These are phyloP conservation scores for Begonia peltatifolia DNA, from an alignment of 306 rosid species.

Conservation along the genomic window DNA sequence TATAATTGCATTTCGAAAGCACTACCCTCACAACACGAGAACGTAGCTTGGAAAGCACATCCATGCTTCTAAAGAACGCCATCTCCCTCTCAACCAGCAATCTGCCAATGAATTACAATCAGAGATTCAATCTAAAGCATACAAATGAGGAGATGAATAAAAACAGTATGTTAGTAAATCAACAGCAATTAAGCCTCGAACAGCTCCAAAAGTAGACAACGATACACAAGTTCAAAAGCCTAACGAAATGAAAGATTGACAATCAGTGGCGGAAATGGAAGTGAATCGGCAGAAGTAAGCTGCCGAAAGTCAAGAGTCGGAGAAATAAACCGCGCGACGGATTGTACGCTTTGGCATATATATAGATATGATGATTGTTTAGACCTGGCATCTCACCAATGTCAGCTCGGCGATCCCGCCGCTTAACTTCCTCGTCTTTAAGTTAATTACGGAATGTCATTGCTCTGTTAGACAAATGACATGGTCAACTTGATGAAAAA, in stretches of 20 bases:
- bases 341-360: not conserved
- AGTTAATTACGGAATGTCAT: no score
- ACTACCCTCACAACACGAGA: conserved; percentile 50
- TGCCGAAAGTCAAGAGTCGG: not conserved
- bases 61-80: conserved; percentile 52
- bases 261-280: not conserved
- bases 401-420: no score
- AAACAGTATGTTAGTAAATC: not conserved
- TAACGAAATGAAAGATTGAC: not conserved
- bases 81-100: conserved; percentile 8
- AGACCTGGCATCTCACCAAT: no score
- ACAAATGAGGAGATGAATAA: no score
- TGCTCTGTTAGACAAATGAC: no score
- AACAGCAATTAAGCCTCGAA: not conserved
- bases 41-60: conserved; percentile 69
- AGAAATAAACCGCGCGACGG: not conserved
- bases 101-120: conserved; percentile 1
- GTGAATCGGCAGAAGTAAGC: not conserved
- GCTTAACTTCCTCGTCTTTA: no score
- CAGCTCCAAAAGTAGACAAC: not conserved
- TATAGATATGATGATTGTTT: not conserved
- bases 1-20: no score
- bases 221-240: not conserved
- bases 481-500: no score
- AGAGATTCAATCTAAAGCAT: no score